These are phyloP conservation scores for Malassezia furfur DNA, from an alignment of 1,284 basidiomycete species.

Conservation along the genomic window DNA sequence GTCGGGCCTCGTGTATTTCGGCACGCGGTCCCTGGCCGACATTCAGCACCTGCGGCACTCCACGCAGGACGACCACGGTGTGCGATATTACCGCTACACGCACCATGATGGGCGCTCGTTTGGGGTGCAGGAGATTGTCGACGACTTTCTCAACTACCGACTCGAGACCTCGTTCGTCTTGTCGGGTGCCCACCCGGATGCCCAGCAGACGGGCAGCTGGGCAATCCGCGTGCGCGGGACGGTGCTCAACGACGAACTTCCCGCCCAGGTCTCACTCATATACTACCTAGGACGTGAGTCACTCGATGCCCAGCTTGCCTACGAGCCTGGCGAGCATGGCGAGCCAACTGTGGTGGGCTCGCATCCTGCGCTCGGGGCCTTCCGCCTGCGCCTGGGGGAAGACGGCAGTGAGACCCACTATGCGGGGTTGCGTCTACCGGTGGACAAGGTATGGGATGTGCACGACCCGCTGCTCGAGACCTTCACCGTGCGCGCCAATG, in stretches of 20 bases:
- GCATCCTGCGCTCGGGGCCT: constrained; percentile 68
- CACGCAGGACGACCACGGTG: constrained; percentile 76
- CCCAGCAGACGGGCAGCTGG: constrained; percentile 59
- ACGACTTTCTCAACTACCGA: constrained; percentile 70
- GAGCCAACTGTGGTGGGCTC: constrained; percentile 61
- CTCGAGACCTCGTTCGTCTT: constrained; percentile 78
- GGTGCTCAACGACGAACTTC: constrained; percentile 57
- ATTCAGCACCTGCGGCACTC: constrained; percentile 58
- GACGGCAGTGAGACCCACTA: constrained; percentile 60
- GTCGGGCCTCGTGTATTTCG: constrained; percentile 75
- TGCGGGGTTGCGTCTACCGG: constrained; percentile 58
- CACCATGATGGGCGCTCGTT: constrained; percentile 75
- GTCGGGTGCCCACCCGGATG: constrained; percentile 39
- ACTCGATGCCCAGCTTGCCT: constrained; percentile 58
- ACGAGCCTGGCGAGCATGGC: constrained; percentile 49
- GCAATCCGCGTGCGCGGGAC: constrained; percentile 74
- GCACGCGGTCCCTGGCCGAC: constrained; percentile 40
- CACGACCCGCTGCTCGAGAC: constrained; percentile 66
- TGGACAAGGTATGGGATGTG: constrained; percentile 70
- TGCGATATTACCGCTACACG: constrained; percentile 75
- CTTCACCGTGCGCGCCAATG: constrained; percentile 57
- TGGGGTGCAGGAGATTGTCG: constrained; percentile 72
- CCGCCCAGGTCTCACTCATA: constrained; percentile 62
- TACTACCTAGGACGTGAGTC: constrained; percentile 73
- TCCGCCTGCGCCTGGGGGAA: constrained; percentile 61